phyloP scores from a whole-genome alignment of 2,329 filamentous ascomycete species.

The Sporothrix luriei region DNA sequence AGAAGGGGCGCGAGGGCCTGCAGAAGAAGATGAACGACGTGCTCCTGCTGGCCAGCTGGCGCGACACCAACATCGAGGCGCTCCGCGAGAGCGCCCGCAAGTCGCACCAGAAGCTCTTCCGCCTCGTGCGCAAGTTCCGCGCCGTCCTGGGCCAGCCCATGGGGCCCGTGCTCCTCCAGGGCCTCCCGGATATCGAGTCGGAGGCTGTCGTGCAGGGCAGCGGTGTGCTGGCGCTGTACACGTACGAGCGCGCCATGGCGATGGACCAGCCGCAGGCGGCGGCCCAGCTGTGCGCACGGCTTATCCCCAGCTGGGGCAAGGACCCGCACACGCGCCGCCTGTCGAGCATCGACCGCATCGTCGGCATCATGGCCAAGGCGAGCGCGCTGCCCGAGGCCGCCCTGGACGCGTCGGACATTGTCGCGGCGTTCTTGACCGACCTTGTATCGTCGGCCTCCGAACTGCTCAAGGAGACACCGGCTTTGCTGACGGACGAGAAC shows the following conservation, averaged over 20 bases:
- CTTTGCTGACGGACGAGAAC: conserved; percentile 81
- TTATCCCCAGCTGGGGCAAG: conserved; percentile 45
- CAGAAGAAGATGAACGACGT: conserved; percentile 93
- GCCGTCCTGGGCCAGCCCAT: conserved; percentile 75
- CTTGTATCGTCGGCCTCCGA: conserved; percentile 69
- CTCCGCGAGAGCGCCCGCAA: conserved; percentile 85
- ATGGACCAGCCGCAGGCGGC: conserved; percentile 36
- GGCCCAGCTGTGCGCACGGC: conserved; percentile 42
- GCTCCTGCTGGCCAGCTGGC: conserved; percentile 94
- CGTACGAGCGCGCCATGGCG: neutral
- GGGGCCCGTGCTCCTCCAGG: conserved; percentile 62
- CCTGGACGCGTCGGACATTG: conserved; percentile 59
- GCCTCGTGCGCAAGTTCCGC: conserved; percentile 87
- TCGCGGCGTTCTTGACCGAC: conserved; percentile 70
- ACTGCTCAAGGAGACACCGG: conserved; percentile 81
- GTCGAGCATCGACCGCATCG: conserved; percentile 68
- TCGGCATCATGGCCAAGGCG: conserved; percentile 65
- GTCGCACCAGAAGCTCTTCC: conserved; percentile 90
- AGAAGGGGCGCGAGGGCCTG: conserved; percentile 68
- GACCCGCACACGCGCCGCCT: conserved; percentile 61
- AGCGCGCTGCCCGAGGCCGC: conserved; percentile 43
- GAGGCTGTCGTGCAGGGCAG: conserved; percentile 27
- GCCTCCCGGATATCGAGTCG: conserved; percentile 57
- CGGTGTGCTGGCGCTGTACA: conserved; percentile 29
- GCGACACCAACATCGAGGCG: conserved; percentile 91